Base-by-base conservation (phyloP, 108 stramenopile genomes). In the Pseudonitzschia pungens region DNA sequence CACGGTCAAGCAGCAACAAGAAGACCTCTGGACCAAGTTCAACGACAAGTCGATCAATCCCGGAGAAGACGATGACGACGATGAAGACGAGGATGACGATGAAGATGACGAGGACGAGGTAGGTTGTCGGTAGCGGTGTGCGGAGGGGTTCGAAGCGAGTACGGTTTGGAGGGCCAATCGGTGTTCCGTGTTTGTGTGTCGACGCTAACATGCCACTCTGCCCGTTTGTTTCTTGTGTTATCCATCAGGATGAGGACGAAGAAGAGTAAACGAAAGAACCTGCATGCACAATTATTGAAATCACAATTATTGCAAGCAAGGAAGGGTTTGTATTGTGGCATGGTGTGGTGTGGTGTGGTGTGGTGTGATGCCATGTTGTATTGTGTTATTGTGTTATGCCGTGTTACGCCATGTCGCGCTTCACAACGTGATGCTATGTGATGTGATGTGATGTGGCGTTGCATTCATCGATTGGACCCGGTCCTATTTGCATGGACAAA, bases 21-120 rank as follows among this genome's bases (percentile, higher is more conserved):
- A 63, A 56, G 68, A 70, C 20, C 14, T 70, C 4, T 79, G 78
- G 78, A 33, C 44, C 11, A 73, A 69, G 36, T 79, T 74, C 57
- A 67, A 72, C 16, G 69, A 69, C 27, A 65, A 68, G 73, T 53
- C 78, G 26, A 65, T 52, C 14, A 74, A 28, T 79, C 78, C 78
- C 26, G 78, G 78, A 64, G 78, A 79, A 6, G 78, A 79, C 44
- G 78, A 79, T 43, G 78, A 79, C 3, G 78, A 79, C 7, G 78
- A 79, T 16, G 72, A 78, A 4, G 77, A 78, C 2, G 76, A 77
- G 1, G 77, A 77, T 22, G 54, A 55, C 22, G 54, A 55, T 7
- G 54, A 55, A 24, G 54, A 48, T 48, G 76, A 77, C 16, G 74
- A 75, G 57, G 74, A 55, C 1, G 54, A 55, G 54, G 54, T 55